These are phyloP conservation scores for Ammopiptanthus mongolicus DNA, from an alignment of 306 rosid species.

Conservation along the genomic window DNA sequence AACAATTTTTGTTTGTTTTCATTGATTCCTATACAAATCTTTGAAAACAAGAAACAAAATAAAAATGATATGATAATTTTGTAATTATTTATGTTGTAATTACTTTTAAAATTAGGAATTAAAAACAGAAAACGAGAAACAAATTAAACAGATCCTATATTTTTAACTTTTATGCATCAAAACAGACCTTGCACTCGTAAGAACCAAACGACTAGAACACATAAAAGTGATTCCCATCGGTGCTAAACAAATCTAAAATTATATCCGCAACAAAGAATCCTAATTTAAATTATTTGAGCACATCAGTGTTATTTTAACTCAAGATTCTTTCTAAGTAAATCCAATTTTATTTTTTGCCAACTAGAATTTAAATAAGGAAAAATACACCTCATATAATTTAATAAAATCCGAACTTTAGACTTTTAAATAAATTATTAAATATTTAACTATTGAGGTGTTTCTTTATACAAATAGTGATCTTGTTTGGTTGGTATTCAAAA, in stretches of 20 bases:
- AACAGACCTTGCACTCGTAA: neutral
- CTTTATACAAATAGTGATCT: no score
- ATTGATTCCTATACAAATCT: no score
- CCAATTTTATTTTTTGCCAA: neutral
- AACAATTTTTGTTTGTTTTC: no score
- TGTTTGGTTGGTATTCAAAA: no score
- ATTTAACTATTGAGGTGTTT: neutral
- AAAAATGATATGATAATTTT: no score
- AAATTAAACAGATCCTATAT: no score
- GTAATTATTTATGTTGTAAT: no score
- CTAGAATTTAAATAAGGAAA: neutral
- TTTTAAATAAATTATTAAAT: neutral
- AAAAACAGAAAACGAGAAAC: no score
- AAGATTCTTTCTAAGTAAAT: neutral
- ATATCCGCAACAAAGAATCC: neutral
- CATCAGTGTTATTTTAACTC: neutral
- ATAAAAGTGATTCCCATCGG: slow-evolving; percentile 6
- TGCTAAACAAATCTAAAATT: neutral
- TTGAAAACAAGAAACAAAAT: no score
- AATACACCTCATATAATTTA: neutral
- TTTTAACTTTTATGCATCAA: slow-evolving; percentile 12
- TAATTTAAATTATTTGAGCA: neutral
- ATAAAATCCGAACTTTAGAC: neutral
- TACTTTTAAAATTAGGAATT: no score
- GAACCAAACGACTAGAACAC: neutral